Conservation (phyloP, 306 rosid species). For the Aeschynomene evenia region DNA sequence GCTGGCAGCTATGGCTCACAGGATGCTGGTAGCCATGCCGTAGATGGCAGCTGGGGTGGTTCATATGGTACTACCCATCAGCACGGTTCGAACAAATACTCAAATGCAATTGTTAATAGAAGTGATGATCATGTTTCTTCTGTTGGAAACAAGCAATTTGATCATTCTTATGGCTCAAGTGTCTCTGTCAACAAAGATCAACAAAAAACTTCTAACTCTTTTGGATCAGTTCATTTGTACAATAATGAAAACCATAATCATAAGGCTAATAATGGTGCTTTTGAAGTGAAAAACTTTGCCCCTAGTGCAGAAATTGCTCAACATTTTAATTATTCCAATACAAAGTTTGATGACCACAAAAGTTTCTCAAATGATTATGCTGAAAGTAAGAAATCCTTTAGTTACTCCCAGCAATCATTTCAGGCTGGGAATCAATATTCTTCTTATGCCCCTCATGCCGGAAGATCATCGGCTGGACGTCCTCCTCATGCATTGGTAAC, state of each 20-base stretch:
- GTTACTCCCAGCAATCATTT: constrained; percentile 52
- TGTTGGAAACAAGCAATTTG: constrained; percentile 49
- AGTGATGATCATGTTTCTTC: constrained; percentile 33
- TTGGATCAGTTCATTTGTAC: constrained; percentile 50
- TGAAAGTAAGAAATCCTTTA: constrained; percentile 48
- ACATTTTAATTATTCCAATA: constrained; percentile 50
- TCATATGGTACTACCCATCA: constrained; percentile 40
- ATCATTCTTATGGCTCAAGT: constrained; percentile 47
- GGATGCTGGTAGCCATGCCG: constrained; percentile 41
- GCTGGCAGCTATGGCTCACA: constrained; percentile 43
- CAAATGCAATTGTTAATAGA: constrained; percentile 32
- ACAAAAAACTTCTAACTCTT: constrained; percentile 49
- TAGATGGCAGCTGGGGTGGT: constrained; percentile 51
- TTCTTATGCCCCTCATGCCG: constrained; percentile 57
- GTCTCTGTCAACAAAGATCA: constrained; percentile 43
- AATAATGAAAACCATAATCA: constrained; percentile 49
- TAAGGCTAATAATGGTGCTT: constrained; percentile 48
- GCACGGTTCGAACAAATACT: constrained; percentile 46
- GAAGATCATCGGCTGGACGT: constrained; percentile 81
- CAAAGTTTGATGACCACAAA: constrained; percentile 41
- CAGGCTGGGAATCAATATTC: constrained; percentile 55
- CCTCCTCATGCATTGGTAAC: constrained; percentile 88
- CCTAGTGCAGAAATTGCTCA: constrained; percentile 45
- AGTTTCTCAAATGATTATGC: constrained; percentile 47
- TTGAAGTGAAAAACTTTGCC: constrained; percentile 44